phyloP scores from a whole-genome alignment of 1,284 basidiomycete genomes.

The Tylopilus sp. region DNA sequence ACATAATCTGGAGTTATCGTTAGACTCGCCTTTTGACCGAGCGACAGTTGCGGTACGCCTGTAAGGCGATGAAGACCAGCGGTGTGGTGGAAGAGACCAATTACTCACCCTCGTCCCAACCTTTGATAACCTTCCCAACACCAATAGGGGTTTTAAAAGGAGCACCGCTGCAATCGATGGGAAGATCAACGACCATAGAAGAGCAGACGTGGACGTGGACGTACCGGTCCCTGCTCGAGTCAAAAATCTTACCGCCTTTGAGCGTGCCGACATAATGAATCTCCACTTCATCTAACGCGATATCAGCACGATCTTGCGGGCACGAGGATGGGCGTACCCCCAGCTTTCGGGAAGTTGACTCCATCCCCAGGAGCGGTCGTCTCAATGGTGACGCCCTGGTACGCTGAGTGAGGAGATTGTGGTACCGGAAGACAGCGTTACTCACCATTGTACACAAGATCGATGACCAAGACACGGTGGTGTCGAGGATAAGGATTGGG shows the following conservation, averaged over 20 bases:
- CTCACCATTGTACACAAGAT: slow-evolving; percentile 34
- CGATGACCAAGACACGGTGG: slow-evolving; percentile 36
- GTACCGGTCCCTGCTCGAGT: slow-evolving; percentile 70
- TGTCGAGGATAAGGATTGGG: slow-evolving; percentile 36
- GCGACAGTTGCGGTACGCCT: slow-evolving; percentile 74
- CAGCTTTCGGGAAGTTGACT: slow-evolving; percentile 42
- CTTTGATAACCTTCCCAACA: slow-evolving; percentile 78
- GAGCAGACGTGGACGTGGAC: slow-evolving; percentile 17
- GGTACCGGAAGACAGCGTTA: not conserved
- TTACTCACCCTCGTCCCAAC: slow-evolving; percentile 84
- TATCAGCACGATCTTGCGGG: slow-evolving; percentile 14
- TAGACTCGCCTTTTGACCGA: slow-evolving; percentile 74
- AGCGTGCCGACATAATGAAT: slow-evolving; percentile 78
- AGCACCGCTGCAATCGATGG: slow-evolving; percentile 37
- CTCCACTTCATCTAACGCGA: slow-evolving; percentile 44
- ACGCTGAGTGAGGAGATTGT: not conserved
- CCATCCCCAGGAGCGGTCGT: slow-evolving; percentile 43
- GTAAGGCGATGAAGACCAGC: slow-evolving; percentile 11
- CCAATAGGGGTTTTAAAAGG: slow-evolving; percentile 80
- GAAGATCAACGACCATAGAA: slow-evolving; percentile 6
- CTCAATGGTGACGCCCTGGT: slow-evolving; percentile 39
- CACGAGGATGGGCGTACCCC: slow-evolving; percentile 37
- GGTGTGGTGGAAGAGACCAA: not conserved
- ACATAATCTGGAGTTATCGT: slow-evolving; percentile 68
- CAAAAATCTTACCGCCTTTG: slow-evolving; percentile 57